Base-by-base conservation (phyloP, 345 rosid species). In the Lenwebbia sp. region DNA sequence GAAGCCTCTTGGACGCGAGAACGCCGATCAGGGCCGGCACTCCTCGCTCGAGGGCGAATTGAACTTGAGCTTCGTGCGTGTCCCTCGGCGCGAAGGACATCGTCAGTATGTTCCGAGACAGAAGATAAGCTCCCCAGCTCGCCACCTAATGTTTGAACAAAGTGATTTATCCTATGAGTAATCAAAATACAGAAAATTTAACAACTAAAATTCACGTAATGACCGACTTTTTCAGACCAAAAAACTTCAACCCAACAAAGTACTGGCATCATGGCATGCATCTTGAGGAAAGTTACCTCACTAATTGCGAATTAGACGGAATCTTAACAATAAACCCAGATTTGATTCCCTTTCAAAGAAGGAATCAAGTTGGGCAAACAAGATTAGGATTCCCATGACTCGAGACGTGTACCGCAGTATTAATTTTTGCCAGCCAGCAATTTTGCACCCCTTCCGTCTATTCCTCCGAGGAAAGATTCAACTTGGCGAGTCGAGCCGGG, bases 1-100 rank as follows among this genome's bases (percentile, higher is more conserved):
- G 93, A 54, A 90, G 90, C 37, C 93, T 85, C 53, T 86, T 91
- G 76, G 93, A 87, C 56, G 93, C 93, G 6, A 91, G 82, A 23
- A 91, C 85, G 6, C 93, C 93, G 33, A 91, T 89, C 84, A 89
- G 52, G 40, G 93, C 93, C 28, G 93, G 93, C 74, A 91, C 92
- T 1, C 93, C 93, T 44, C 93, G 85, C 84, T 91, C 93, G 7
- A 91, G 86, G n/a, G 91, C 93, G 53, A 91, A 91, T 50, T 91
- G 93, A 2, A 91, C 91, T 26, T 91, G 93, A 21, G 91, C 93
- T 84, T 89, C 93, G 25, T 91, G 93, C 41, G 90, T 88, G 89
- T 91, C 93, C 56, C 93, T 89, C 11, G 93, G 93, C 13, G 93
- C 93, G 82, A 91, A 88, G 6, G 92, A 91, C 93, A 90, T 57